phyloP scores from a whole-genome alignment of 805 yeast genomes.

The Candida awuae region DNA sequence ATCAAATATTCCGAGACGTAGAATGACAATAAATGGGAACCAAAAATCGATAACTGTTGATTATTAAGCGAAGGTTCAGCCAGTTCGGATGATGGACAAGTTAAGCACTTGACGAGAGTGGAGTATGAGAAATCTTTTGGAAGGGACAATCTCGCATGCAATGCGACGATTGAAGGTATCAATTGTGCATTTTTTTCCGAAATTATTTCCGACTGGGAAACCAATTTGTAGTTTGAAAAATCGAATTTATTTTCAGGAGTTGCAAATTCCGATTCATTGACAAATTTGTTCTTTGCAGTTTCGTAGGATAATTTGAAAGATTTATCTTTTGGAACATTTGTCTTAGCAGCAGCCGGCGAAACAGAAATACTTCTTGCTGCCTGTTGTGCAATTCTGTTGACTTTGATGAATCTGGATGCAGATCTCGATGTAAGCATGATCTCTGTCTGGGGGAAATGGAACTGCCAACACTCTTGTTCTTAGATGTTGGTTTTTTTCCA shows the following conservation, averaged over 20 bases:
- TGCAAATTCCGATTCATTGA: constrained; percentile 13
- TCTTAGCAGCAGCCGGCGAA: constrained; percentile 12
- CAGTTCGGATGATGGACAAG: constrained; percentile 42
- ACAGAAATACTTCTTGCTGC: constrained; percentile 5
- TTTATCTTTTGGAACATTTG: constrained; percentile 7
- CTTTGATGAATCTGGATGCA: too few relatives aligned
- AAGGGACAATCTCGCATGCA: constrained; percentile 68
- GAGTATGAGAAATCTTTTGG: constrained; percentile 50
- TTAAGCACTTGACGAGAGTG: constrained; percentile 74
- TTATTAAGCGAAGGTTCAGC: constrained; percentile 44
- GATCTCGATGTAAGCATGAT: too few relatives aligned
- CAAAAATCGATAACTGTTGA: constrained; percentile 72
- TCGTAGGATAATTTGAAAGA: constrained; percentile 25
- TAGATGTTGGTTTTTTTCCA: too few relatives aligned
- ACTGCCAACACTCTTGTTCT: not conserved
- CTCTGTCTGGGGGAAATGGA: too few relatives aligned
- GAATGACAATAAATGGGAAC: constrained; percentile 66
- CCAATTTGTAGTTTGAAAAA: constrained; percentile 28
- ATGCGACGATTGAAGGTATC: constrained; percentile 67
- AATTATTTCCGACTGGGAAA: constrained; percentile 23
- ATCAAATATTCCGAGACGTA: constrained; percentile 69
- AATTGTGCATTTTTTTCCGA: constrained; percentile 45
- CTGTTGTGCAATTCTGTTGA: too few relatives aligned
- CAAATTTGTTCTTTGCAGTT: constrained; percentile 19
- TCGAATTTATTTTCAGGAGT: constrained; percentile 21